Base-by-base conservation (phyloP, 2,329 filamentous ascomycete genomes). In the Fusarium marasasianum region DNA sequence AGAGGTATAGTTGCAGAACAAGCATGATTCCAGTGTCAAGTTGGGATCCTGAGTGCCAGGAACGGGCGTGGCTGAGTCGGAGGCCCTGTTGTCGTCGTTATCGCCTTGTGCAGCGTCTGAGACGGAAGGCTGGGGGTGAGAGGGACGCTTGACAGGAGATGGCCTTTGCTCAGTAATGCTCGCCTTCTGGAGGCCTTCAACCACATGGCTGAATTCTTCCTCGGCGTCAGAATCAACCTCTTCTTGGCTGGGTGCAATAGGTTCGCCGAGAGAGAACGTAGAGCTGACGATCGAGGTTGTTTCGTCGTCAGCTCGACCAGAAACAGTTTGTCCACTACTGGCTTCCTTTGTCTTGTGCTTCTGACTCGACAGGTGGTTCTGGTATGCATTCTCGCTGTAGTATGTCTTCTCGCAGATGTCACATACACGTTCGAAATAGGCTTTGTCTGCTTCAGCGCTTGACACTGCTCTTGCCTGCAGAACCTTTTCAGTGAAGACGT, bases 401-500 rank as follows among this genome's bases (percentile, higher is more conserved):
- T 97, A 99, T 20, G 93, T 95, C 86, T 97, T 97, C 79, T 93
- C 90, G 86, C 96, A 99, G 26, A 91, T 88, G 7, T 91, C 87
- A 83, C 96, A 99, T 37, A 87, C 85, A 80, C 93, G 95, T 82
- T 98, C 94, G 80, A 95, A 98, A 20, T 94, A 91, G 9, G 95
- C 96, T 83, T 94, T 94, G 72, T 95, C 93, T 63, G 95, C 94
- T 72, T 96, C 94, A 40, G 94, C 94, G 47, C 89, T 93, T 22
- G 95, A 93, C 13, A 90, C 91, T 35, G 95, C 95, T 80, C 97
- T 94, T 73, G 95, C 96, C 77, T 95, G 94, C 22, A 98, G 87
- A 44, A 99, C 96, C 83, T 98, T 98, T 78, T 98, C 96, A 78
- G 94, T 94, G 83, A 98, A 99, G 66, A 94, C 89, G 81, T 98